Evolutionary conservation across 176 grass and related monocot genomes (phyloP).

Genomic region (Bromus sterilis): DNA sequence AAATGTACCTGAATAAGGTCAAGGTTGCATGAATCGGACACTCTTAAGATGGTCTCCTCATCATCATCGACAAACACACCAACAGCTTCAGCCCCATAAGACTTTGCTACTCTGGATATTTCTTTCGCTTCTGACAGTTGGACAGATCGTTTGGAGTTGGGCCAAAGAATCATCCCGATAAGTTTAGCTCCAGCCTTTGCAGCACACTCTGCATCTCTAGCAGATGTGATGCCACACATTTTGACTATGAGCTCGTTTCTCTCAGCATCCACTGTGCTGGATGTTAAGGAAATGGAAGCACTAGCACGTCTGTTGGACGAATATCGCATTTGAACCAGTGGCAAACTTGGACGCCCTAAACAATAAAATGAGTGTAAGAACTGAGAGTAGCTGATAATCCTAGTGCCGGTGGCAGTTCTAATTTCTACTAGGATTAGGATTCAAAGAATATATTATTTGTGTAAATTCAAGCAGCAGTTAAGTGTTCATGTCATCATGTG

Average conservation of each 20-base stretch:
- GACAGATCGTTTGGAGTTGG: constrained; percentile 69
- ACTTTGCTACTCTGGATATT: constrained; percentile 57
- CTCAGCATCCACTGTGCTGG: not conserved
- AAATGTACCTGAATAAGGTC: constrained; percentile 58
- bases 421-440: not conserved
- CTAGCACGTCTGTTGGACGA: not conserved
- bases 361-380: not conserved
- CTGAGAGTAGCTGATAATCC: too few relatives aligned
- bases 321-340: not conserved
- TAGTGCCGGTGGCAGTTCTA: too few relatives aligned
- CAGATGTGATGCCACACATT: constrained; percentile 79
- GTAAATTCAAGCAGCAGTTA: too few relatives aligned
- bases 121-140: constrained; percentile 44
- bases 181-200: constrained; percentile 64
- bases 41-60: constrained; percentile 47
- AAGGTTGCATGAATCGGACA: constrained; percentile 48
- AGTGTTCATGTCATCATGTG: too few relatives aligned
- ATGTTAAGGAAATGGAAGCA: not conserved
- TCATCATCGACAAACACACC: constrained; percentile 85
- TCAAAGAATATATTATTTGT: too few relatives aligned
- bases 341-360: not conserved
- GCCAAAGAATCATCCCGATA: constrained; percentile 89
- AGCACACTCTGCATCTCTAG: constrained; percentile 65
- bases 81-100: constrained; percentile 57
- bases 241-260: constrained; percentile 52